Base-by-base conservation (phyloP, 2,329 filamentous ascomycete genomes). In the Colletotrichum tamarilloi region DNA sequence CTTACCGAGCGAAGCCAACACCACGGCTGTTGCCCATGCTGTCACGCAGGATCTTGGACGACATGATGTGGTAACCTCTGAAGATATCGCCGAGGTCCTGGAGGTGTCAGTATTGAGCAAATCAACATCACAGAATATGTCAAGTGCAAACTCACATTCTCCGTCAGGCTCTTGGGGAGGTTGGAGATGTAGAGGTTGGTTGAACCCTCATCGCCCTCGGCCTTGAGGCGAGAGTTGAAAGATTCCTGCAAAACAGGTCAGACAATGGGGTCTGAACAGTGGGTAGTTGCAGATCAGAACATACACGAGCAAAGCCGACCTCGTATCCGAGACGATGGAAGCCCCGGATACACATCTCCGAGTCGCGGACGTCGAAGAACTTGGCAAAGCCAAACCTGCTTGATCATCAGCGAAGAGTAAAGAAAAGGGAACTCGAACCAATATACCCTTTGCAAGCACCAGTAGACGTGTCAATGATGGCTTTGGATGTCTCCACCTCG, bases 131-230 rank as follows among this genome's bases (percentile, higher is more conserved):
- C 24, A 22, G 7, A 19, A 24, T 11, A 32, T 46, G 22, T 24
- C 11, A 49, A 49, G n/a, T 7, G 5, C 26, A 52, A 24, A 86
- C 92, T 81, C 83, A 96, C 95, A 78, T 94, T 92, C 86, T 99
- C 97, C 65, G 94, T 97, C 88, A 97, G 92, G 75, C 92, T 91
- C 84, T 96, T 95, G 46, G 97, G 97, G 57, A 99, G 90, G 84
- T 98, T 99, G 32, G 97, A 99, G 75, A 98, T 95, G 84, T 99
- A 99, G 75, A 99, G 90, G 81, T 99, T 99, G 76, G 97, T 98
- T 59, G 97, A 98, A 55, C 84, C 80, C 65, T 93, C 94, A 79
- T 99, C 96, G 68, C 95, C 93, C 80, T 98, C 94, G 58, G 97
- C 96, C 88, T 99, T 98, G 78, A 99, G 93, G 78, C 97, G 95